Percentiles rank a stretch among this genome's conserved stretches.
Evolutionary conservation across 2,329 filamentous ascomycete species (phyloP).

Genomic region (Fusarium veterinarium): DNA sequence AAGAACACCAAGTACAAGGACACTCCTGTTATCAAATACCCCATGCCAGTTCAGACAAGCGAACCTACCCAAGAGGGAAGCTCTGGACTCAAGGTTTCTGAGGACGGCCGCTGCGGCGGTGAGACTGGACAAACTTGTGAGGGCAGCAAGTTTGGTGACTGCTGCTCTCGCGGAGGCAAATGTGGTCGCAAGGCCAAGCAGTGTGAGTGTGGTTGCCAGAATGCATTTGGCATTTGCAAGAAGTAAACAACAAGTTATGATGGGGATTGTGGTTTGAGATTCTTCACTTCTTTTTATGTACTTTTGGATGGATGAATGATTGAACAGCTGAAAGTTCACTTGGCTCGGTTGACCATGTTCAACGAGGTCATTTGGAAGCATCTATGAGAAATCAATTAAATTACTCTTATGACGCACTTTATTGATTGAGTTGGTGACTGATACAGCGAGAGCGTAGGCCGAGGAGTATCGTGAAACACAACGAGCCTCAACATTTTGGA

Average conservation of each 20-base stretch:
- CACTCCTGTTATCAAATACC: conserved; percentile 11
- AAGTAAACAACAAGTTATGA: conserved; percentile 5
- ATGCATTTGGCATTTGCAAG: conserved; percentile 51
- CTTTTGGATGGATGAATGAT: conserved; percentile 33
- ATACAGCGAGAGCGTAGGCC: background rate
- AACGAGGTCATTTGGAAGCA: conserved; percentile 7
- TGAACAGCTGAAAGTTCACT: conserved; percentile 3
- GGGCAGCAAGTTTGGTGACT: conserved; percentile 56
- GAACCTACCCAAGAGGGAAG: conserved; percentile 5
- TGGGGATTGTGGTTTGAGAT: background rate
- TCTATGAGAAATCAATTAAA: conserved; percentile 25
- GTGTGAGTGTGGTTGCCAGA: conserved; percentile 53
- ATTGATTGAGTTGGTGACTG: background rate
- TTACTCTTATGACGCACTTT: background rate
- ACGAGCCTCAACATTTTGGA: background rate
- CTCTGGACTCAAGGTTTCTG: conserved; percentile 47
- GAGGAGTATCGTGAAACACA: background rate
- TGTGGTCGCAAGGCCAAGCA: conserved; percentile 53
- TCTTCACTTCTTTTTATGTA: conserved; percentile 42
- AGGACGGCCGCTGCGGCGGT: conserved; percentile 56
- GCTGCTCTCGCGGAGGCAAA: conserved; percentile 55
- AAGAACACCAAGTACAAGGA: conserved; percentile 18
- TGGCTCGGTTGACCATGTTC: conserved; percentile 11
- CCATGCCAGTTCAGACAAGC: conserved; percentile 31
- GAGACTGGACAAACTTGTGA: conserved; percentile 54